Evolutionary conservation across 805 yeast species (phyloP).

Genomic region (Monosporozyma unispora): DNA sequence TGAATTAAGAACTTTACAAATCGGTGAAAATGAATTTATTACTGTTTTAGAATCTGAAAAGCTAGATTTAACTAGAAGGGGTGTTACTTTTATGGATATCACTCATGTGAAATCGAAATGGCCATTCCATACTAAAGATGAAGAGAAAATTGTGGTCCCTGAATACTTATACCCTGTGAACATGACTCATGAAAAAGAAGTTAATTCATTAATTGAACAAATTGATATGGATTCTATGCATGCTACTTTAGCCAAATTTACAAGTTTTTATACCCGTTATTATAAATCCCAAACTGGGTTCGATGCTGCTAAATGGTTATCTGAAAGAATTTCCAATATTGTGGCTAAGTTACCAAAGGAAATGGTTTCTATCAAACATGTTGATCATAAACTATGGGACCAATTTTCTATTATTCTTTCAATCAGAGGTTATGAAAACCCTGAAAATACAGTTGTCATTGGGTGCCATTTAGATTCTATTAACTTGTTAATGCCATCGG

Average conservation of each 20-base stretch:
- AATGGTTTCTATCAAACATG: constrained; percentile 37
- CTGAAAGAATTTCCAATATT: constrained; percentile 34
- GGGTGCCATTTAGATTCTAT: constrained; percentile 89
- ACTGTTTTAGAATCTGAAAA: constrained; percentile 36
- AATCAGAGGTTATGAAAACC: constrained; percentile 40
- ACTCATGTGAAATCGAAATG: constrained; percentile 31
- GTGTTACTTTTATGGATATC: constrained; percentile 54
- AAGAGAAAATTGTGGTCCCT: constrained; percentile 20
- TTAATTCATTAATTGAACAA: constrained; percentile 34
- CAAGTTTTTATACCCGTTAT: constrained; percentile 68
- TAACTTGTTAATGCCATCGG: constrained; percentile 60
- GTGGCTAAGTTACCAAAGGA: constrained; percentile 22
- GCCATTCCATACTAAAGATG: constrained; percentile 15
- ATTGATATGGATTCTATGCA: constrained; percentile 43
- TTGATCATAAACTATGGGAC: constrained; percentile 62
- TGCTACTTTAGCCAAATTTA: constrained; percentile 48
- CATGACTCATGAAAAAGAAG: constrained; percentile 31
- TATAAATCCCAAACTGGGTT: constrained; percentile 65
- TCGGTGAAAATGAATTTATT: constrained; percentile 17
- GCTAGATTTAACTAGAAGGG: constrained; percentile 37
- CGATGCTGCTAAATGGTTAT: constrained; percentile 65
- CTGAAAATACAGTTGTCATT: constrained; percentile 49
- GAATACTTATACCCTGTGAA: constrained; percentile 43
- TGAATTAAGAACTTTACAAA: constrained; percentile 17
- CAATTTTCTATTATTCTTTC: constrained; percentile 69